Percentiles rank a stretch among this genome's conserved stretches.
These are phyloP conservation scores for Debaryomyces coudertii DNA, from an alignment of 1,139 yeast genomes.

Conservation along the genomic window DNA sequence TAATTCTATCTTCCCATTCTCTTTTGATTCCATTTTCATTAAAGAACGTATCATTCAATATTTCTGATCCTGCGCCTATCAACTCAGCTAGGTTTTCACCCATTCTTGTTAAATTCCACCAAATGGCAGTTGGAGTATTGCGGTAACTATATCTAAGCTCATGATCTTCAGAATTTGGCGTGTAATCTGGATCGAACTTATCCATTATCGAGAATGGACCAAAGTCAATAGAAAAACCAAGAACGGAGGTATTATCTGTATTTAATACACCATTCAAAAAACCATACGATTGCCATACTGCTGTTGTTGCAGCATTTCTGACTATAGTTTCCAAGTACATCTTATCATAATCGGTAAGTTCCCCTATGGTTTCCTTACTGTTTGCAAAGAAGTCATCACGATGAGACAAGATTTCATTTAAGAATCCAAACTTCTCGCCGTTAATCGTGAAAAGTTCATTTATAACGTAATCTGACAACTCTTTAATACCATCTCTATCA, in stretches of 20 bases:
- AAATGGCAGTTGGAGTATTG: slow-evolving; percentile 81
- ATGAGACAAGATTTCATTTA: slow-evolving; percentile 21
- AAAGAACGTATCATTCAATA: slow-evolving; percentile 45
- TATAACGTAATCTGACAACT: slow-evolving; percentile 74
- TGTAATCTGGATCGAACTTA: slow-evolving; percentile 74
- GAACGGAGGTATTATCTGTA: slow-evolving; percentile 88
- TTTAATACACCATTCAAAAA: slow-evolving; percentile 92
- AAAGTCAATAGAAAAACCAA: slow-evolving; percentile 87
- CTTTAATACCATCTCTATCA: slow-evolving; percentile 62
- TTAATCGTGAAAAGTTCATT: slow-evolving; percentile 57
- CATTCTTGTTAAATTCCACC: slow-evolving; percentile 90
- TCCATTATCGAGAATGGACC: slow-evolving; percentile 96
- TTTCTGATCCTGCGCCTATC: slow-evolving; percentile 65
- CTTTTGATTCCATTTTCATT: slow-evolving; percentile 40
- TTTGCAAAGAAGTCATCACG: slow-evolving; percentile 27
- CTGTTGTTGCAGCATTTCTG: slow-evolving; percentile 77
- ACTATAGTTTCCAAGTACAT: slow-evolving; percentile 71
- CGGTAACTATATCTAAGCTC: slow-evolving; percentile 71
- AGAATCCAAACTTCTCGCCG: slow-evolving; percentile 39
- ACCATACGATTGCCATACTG: slow-evolving; percentile 90
- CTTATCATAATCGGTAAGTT: slow-evolving; percentile 66
- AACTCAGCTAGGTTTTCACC: slow-evolving; percentile 86
- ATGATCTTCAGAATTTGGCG: slow-evolving; percentile 90
- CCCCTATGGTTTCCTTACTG: slow-evolving; percentile 27
- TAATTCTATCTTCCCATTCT: slow-evolving; percentile 55